These are phyloP conservation scores for Neonothopanus nambi DNA, from an alignment of 1,284 basidiomycete genomes.

Conservation along the genomic window DNA sequence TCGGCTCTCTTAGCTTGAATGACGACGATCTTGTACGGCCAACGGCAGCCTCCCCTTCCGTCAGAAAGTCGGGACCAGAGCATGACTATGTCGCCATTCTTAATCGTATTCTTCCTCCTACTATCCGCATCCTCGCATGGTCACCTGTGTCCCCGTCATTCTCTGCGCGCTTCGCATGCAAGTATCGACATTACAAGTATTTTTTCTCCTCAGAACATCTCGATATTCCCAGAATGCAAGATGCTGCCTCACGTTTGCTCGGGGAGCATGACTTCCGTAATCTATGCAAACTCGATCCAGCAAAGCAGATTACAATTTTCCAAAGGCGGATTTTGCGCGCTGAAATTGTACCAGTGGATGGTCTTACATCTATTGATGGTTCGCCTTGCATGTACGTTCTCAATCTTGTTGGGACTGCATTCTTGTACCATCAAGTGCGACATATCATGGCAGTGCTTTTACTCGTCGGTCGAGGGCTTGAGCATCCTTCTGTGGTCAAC, in stretches of 20 bases:
- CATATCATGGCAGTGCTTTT: too few species aligned
- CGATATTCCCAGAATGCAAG: conserved; percentile 76
- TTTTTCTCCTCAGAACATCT: conserved; percentile 78
- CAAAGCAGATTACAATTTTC: conserved; percentile 89
- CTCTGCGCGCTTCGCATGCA: too few species aligned
- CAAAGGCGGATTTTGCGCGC: conserved; percentile 65
- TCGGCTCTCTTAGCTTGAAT: too few species aligned
- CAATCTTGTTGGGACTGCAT: conserved; percentile 87
- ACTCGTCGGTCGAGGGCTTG: conserved; percentile 83
- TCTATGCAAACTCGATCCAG: conserved; percentile 92
- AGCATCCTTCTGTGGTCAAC: conserved; percentile 73
- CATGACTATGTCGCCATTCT: conserved; percentile 77
- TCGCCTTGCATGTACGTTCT: conserved; percentile 64
- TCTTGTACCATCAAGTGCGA: conserved; percentile 98
- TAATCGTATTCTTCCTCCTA: too few species aligned
- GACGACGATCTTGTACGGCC: too few species aligned
- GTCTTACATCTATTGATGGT: conserved; percentile 1
- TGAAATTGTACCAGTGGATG: conserved; percentile 51
- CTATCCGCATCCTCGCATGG: too few species aligned
- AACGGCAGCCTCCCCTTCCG: conserved; percentile 28
- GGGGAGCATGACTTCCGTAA: conserved; percentile 98
- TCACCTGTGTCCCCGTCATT: too few species aligned
- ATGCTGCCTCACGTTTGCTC: conserved; percentile 70
- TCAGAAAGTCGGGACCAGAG: conserved; percentile 42
- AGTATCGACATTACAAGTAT: conserved; percentile 95